Base-by-base conservation (phyloP, 306 rosid species). In the Quercus gilva region DNA sequence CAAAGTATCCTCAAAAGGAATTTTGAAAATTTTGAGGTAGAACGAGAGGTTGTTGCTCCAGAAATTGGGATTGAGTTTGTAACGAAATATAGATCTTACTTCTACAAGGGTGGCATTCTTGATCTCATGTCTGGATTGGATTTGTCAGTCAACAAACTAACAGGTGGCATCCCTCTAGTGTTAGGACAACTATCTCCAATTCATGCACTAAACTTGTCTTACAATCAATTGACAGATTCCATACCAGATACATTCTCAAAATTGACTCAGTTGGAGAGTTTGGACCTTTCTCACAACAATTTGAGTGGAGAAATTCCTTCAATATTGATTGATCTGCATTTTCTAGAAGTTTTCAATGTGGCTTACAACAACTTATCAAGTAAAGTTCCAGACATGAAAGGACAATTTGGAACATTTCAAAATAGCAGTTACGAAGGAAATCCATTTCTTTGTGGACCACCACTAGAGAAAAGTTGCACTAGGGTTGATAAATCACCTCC, bases 301-400 rank as follows among this genome's bases (percentile, higher is more conserved):
- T 79, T 83, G 57, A 79, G 71, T 26, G 83, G 83, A 18, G 23
- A 37, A 51, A 75, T 83, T 51, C 86, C 80, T 55, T 28, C 35
- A 56, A 63, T 53, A 4, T 13, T 83, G 17, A 26, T 35, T 9
- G 51, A 41, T 5, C 9, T 75, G 31, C 1, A 75, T 71, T 60
- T 0, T 52, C 13, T 79, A 13, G 7, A 71, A 20, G 25, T 29
- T 4, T 84, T 79, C 77, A 83, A 60, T 74, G 80, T 83, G 26
- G 79, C 74, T 60, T 69, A 78, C 80, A 69, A 81, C 8, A 79
- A 78, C 33, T 41, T 83, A 8, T 78, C 78, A 0, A 74, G 83
- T 0, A 52, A 1, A 63, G 37, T 63, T 15, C 49, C 4, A 12
- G 35, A 12, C 73, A 73, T 13, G n/a, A 52, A 5, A 2, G 26